phyloP scores from a whole-genome alignment of 768 basidiomycete species.

The Jaapia argillacea region DNA sequence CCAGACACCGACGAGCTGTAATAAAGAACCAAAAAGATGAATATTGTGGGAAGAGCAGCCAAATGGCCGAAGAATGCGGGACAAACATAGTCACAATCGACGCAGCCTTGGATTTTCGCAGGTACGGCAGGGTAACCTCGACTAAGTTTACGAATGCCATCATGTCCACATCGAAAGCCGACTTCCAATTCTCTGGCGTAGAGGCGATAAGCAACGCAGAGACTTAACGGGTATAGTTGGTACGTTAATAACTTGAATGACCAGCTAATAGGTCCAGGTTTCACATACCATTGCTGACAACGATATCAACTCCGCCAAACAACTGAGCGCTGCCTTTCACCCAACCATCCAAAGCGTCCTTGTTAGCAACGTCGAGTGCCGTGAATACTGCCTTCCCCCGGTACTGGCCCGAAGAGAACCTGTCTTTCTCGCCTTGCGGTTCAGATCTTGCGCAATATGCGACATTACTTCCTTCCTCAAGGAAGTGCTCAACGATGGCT shows the following conservation, averaged over 20 bases:
- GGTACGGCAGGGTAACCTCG: neutral
- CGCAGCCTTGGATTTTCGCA: neutral
- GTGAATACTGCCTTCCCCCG: neutral
- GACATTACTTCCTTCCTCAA: constrained; percentile 1
- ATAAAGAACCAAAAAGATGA: too few species aligned
- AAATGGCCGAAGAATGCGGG: neutral
- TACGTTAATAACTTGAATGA: neutral
- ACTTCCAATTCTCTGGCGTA: constrained; percentile 1
- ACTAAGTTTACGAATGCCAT: neutral
- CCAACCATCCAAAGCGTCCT: neutral
- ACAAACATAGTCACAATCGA: neutral
- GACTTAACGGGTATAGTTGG: neutral
- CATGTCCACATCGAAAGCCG: constrained; percentile 1
- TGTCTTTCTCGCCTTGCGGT: neutral
- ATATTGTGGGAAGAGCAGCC: neutral
- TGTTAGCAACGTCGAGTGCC: neutral
- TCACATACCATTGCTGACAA: constrained; percentile 1
- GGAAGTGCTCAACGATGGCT: neutral
- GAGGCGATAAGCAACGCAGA: neutral
- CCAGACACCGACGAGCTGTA: constrained; percentile 1
- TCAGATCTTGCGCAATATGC: neutral
- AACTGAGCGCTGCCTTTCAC: neutral
- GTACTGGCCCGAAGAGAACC: neutral
- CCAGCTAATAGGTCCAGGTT: neutral
- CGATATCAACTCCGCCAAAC: constrained; percentile 1